These are phyloP conservation scores for Phytophthora europaea DNA, from an alignment of 352 stramenopile species.

Conservation along the genomic window DNA sequence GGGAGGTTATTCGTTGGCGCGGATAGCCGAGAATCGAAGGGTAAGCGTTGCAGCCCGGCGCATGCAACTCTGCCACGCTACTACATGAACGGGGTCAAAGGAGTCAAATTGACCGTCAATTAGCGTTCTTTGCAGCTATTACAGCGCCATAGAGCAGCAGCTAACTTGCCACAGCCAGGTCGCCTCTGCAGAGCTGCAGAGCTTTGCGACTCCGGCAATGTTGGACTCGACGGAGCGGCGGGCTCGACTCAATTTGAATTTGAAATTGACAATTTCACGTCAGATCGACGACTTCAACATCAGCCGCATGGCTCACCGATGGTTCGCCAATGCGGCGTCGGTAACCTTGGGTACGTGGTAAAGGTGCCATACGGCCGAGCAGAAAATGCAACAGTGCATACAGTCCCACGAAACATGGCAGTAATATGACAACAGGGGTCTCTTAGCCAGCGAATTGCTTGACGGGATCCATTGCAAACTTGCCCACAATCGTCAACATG, in stretches of 20 bases:
- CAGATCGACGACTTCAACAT: conserved; percentile 19
- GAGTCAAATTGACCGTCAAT: too few relatives aligned
- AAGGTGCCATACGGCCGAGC: background rate
- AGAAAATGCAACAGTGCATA: background rate
- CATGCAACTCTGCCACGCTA: background rate
- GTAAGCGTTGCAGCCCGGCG: background rate
- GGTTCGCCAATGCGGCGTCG: conserved; percentile 8
- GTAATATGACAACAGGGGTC: background rate
- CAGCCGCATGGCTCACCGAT: conserved; percentile 6
- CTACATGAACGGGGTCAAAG: background rate
- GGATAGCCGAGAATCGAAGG: background rate
- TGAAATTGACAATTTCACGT: background rate
- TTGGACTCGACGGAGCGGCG: background rate
- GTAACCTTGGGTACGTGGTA: background rate
- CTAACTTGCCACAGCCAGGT: too few relatives aligned
- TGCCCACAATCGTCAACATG: background rate
- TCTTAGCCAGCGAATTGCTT: background rate
- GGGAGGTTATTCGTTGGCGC: background rate
- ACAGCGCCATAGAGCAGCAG: background rate
- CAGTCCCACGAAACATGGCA: background rate
- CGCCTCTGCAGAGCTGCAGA: too few relatives aligned
- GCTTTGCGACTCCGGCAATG: background rate
- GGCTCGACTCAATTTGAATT: background rate
- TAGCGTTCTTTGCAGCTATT: background rate
- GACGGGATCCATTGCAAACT: background rate